phyloP scores from a whole-genome alignment of 805 yeast genomes.

The Monosporozyma unispora region DNA sequence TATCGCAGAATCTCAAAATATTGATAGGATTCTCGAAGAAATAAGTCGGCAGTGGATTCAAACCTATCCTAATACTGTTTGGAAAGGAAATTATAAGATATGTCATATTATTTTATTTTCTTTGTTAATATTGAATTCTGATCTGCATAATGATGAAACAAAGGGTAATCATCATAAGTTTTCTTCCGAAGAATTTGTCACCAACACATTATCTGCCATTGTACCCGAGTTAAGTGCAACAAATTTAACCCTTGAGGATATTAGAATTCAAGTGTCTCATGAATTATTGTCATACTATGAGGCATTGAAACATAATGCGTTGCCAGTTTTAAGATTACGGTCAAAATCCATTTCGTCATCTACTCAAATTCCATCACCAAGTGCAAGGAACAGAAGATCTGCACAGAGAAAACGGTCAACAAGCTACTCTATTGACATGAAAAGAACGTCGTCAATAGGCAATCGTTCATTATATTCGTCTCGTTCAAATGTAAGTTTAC shows the following conservation, averaged over 20 bases:
- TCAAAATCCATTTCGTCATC: not conserved
- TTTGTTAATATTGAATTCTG: conserved; percentile 65
- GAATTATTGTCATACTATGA: conserved; percentile 20
- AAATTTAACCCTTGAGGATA: conserved; percentile 4
- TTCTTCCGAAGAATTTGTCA: conserved; percentile 36
- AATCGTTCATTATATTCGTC: not conserved
- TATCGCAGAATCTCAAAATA: conserved; percentile 75
- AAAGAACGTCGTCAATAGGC: not conserved
- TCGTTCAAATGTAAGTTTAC: not conserved
- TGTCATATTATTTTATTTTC: conserved; percentile 68
- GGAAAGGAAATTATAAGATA: conserved; percentile 44
- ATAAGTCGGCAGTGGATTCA: conserved; percentile 57
- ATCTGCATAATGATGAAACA: conserved; percentile 48
- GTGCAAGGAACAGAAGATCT: not conserved
- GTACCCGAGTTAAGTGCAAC: conserved; percentile 17
- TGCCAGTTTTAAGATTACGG: conserved; percentile 17
- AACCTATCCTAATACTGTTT: conserved; percentile 34
- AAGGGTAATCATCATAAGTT: conserved; percentile 32
- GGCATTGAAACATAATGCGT: conserved; percentile 13
- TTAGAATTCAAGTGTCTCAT: conserved; percentile 8
- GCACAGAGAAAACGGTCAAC: not conserved
- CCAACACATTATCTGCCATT: conserved; percentile 43
- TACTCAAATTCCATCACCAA: not conserved
- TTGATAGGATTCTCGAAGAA: conserved; percentile 62
- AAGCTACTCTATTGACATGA: not conserved